phyloP scores from a whole-genome alignment of 331 rosid genomes.

The Malus hybrid region DNA sequence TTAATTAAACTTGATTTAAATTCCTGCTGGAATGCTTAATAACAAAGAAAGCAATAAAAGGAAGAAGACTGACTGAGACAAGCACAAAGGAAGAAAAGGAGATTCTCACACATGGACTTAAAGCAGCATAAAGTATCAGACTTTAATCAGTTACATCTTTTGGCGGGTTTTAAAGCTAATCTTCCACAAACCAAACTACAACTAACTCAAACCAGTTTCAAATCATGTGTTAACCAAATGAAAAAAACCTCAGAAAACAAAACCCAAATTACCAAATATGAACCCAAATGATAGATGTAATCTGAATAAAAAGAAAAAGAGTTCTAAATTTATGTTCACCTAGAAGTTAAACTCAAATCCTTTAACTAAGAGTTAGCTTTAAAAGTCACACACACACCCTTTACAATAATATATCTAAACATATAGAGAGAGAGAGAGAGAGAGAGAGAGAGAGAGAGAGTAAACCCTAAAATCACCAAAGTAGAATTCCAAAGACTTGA shows the following conservation, averaged over 20 bases:
- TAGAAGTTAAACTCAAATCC: not conserved
- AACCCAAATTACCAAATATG: not conserved
- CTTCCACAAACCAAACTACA: not conserved
- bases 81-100: conserved; percentile 40
- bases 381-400: too few relatives aligned
- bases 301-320: not conserved
- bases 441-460: not conserved
- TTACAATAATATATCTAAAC: too few relatives aligned
- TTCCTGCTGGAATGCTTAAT: conserved; percentile 24
- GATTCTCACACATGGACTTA: conserved; percentile 62
- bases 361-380: not conserved
- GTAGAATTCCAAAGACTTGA: conserved; percentile 10
- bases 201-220: not conserved
- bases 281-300: not conserved
- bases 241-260: conserved; percentile 15
- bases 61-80: conserved; percentile 35
- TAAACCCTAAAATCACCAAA: conserved; percentile 10
- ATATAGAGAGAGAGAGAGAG: not conserved
- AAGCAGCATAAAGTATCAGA: conserved; percentile 40
- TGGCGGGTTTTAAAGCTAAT: conserved; percentile 21
- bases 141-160: conserved; percentile 48
- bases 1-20: conserved; percentile 29
- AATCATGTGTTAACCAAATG: conserved; percentile 16
- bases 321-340: not conserved
- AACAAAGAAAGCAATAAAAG: conserved; percentile 29